Evolutionary conservation across 495 filamentous ascomycete species (phyloP), one percentile per base, ranked within the genome.

Genomic region (Penicillium argentinense): DNA sequence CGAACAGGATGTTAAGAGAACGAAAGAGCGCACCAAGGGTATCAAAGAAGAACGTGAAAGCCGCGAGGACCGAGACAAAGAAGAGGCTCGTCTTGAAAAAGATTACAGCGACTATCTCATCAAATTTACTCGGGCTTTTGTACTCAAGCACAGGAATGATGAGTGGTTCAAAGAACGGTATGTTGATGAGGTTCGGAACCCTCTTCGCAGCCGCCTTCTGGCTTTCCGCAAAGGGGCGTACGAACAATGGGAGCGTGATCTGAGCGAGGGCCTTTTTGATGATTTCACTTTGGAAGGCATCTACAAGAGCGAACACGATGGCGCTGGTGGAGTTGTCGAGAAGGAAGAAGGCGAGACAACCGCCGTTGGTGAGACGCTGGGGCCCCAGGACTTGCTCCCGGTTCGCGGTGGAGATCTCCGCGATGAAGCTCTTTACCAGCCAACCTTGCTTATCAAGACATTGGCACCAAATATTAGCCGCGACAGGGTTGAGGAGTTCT

Each of bases 151-250:
- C 64, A 95, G 93, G 58, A 77, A 78, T 11, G 93, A 97, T 54
- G 92, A 97, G 57, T 99, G 93, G 93, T 99, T 99, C 70, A 89
- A 85, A 51, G 93, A 99, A 68, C 85, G 89, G 39, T 99, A 99
- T 56, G 79, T 93, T 45, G 79, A 90, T 3, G 90, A 93, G 42
- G 79, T 88, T 42, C 73, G 84, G 24, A 86, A 89, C 51, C 66
- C 72, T 1, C 77, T 96, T 38, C 85, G 84, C 29, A 64, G 68
- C 36, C 79, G 84, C 37, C 71, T 96, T 24, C 83, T 82, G 59
- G 84, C 86, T 9, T 91, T 88, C 58, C 83, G 93, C 5, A 79
- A 80, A 19, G 80, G 76, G 12, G 78, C 79, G 28, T 96, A 90
- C 59, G 73, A 78, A 32, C 86, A 89, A 65, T 99, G 91, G 91